Evolutionary conservation across 805 yeast genomes (phyloP).

Genomic region (Cyberlindnera euphorbiiphila): DNA sequence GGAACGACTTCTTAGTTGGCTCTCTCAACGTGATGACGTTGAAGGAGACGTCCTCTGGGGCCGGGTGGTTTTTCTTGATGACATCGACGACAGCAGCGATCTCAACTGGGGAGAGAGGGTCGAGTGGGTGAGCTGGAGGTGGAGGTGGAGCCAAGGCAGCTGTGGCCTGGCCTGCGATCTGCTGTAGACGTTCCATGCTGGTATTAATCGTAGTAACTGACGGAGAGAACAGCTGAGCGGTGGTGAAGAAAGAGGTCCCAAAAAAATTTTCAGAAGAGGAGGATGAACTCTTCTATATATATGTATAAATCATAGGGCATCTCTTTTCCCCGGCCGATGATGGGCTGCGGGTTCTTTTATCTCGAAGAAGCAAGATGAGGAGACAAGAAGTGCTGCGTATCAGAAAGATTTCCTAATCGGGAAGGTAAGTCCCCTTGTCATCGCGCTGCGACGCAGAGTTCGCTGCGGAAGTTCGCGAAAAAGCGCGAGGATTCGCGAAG

Average conservation of each 20-base stretch:
- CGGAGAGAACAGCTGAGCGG: no score
- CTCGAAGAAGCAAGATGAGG: constrained; percentile 2
- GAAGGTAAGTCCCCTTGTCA: no score
- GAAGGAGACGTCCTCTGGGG: constrained; percentile 43
- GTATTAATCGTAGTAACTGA: no score
- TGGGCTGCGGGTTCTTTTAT: no score
- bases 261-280: background rate
- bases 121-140: constrained; percentile 61
- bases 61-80: constrained; percentile 45
- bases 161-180: constrained; percentile 58
- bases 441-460: no score
- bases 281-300: background rate
- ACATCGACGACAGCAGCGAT: constrained; percentile 53
- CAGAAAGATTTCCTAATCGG: constrained; percentile 1
- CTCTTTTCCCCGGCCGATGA: no score
- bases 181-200: constrained; percentile 70
- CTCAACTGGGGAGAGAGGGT: constrained; percentile 64
- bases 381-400: no score
- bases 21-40: constrained; percentile 70
- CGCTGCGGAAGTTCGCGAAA: no score
- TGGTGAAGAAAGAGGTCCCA: no score
- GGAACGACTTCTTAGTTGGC: constrained; percentile 60
- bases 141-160: constrained; percentile 52
- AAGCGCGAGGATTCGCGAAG: no score
- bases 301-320: no score